Evolutionary conservation across 2,329 filamentous ascomycete genomes (phyloP).

Genomic region (Gaeumannomyces sp.): DNA sequence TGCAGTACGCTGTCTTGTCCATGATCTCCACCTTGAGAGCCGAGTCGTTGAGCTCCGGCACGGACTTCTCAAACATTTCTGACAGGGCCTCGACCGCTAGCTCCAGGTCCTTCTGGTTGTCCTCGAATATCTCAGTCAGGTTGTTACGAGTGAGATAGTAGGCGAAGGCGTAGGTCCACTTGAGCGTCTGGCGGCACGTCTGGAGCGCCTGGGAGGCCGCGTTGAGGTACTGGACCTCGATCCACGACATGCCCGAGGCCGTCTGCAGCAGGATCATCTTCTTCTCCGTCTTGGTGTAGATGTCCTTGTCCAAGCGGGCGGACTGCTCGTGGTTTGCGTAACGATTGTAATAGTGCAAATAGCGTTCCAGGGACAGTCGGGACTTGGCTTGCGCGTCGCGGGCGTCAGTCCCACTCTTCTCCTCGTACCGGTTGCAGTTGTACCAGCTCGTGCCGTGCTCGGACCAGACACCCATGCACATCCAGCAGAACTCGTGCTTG

Average conservation of each 20-base stretch:
- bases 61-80: slow-evolving; percentile 99
- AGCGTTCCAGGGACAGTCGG: slow-evolving; percentile 86
- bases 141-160: slow-evolving; percentile 97
- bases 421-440: slow-evolving; percentile 96
- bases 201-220: slow-evolving; percentile 89
- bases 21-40: slow-evolving; percentile 97
- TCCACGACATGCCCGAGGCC: slow-evolving; percentile 95
- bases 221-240: slow-evolving; percentile 95
- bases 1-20: slow-evolving; percentile 98
- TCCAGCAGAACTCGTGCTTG: slow-evolving; percentile 98
- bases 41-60: slow-evolving; percentile 73
- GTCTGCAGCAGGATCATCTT: slow-evolving; percentile 98
- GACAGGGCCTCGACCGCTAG: slow-evolving; percentile 94
- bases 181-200: slow-evolving; percentile 94
- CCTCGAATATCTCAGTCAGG: slow-evolving; percentile 92
- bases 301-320: slow-evolving; percentile 91
- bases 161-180: slow-evolving; percentile 99
- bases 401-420: slow-evolving; percentile 88
- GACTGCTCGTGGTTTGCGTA: slow-evolving; percentile 99
- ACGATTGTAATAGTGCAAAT: slow-evolving; percentile 97
- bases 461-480: slow-evolving; percentile 99
- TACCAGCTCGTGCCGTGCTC: slow-evolving; percentile 99
- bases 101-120: slow-evolving; percentile 97
- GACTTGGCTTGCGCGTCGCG: slow-evolving; percentile 89
- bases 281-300: slow-evolving; percentile 93